Percentiles rank a stretch among this genome's conserved stretches.
These are phyloP conservation scores for Blastobotrys apis DNA, from an alignment of 1,139 yeast genomes.

Conservation along the genomic window DNA sequence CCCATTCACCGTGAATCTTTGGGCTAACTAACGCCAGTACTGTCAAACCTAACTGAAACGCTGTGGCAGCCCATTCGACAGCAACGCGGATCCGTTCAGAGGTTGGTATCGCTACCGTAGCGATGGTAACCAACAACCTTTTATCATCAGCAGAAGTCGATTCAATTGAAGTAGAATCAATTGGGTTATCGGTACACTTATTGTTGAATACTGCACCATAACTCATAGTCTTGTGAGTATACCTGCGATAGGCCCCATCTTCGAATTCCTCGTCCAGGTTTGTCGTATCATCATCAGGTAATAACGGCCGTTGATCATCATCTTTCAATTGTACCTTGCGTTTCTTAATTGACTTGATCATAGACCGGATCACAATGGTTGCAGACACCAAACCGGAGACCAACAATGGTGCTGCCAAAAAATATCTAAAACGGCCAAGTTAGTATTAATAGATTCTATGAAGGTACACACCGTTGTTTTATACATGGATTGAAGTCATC, in stretches of 20 bases:
- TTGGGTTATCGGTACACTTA: constrained; percentile 8
- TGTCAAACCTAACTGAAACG: constrained; percentile 35
- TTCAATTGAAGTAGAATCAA: background rate
- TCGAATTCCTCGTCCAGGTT: constrained; percentile 10
- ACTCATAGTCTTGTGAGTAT: constrained; percentile 15
- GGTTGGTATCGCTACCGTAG: constrained; percentile 28
- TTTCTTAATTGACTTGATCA: constrained; percentile 17
- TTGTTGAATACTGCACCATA: constrained; percentile 18
- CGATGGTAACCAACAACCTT: constrained; percentile 21
- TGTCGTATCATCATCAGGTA: constrained; percentile 5
- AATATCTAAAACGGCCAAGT: constrained; percentile 17
- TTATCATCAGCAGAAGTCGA: constrained; percentile 11
- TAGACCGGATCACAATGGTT: constrained; percentile 16
- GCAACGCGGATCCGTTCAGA: constrained; percentile 27
- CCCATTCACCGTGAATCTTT: constrained; percentile 27
- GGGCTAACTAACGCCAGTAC: constrained; percentile 37
- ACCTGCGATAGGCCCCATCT: constrained; percentile 17
- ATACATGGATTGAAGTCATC: constrained; percentile 29
- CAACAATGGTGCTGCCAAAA: constrained; percentile 26
- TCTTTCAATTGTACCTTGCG: constrained; percentile 13
- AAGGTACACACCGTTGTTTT: constrained; percentile 26
- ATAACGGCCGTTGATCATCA: constrained; percentile 25
- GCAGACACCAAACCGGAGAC: constrained; percentile 19
- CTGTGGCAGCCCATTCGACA: constrained; percentile 29
- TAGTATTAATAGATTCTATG: background rate